Evolutionary conservation across 345 rosid genomes (phyloP).

Genomic region (Salix exigua): DNA sequence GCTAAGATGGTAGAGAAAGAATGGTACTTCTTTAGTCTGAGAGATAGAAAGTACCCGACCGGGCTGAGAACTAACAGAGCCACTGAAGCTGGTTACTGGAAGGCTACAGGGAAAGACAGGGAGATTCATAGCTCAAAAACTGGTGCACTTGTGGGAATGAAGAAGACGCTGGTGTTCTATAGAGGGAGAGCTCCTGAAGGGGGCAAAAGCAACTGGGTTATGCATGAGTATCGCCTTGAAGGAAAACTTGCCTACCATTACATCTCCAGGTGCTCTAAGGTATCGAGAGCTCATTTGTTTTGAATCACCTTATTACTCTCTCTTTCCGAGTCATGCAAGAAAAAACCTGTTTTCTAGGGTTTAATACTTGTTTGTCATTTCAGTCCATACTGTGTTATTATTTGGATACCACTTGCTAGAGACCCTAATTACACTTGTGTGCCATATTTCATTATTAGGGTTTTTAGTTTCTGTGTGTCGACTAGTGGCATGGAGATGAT

Average conservation of each 20-base stretch:
- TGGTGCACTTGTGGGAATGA: slow-evolving; percentile 79
- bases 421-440: not conserved
- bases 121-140: slow-evolving; percentile 90
- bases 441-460: not conserved
- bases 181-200: slow-evolving; percentile 94
- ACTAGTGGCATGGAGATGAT: not conserved
- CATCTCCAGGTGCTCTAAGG: slow-evolving; percentile 74
- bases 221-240: slow-evolving; percentile 96
- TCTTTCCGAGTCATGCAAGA: not conserved
- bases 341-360: not conserved
- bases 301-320: not conserved
- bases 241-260: slow-evolving; percentile 86
- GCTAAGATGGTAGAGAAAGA: slow-evolving; percentile 96
- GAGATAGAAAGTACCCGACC: slow-evolving; percentile 91
- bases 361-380: not conserved
- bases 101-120: slow-evolving; percentile 90
- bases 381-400: not conserved
- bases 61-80: slow-evolving; percentile 94
- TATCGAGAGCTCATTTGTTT: not conserved
- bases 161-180: slow-evolving; percentile 87
- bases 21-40: slow-evolving; percentile 84
- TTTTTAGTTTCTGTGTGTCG: not conserved
- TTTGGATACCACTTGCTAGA: not conserved
- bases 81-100: slow-evolving; percentile 97
- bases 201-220: slow-evolving; percentile 88